Conservation (phyloP, 768 basidiomycete species). For the Boletus tomentosulus region DNA sequence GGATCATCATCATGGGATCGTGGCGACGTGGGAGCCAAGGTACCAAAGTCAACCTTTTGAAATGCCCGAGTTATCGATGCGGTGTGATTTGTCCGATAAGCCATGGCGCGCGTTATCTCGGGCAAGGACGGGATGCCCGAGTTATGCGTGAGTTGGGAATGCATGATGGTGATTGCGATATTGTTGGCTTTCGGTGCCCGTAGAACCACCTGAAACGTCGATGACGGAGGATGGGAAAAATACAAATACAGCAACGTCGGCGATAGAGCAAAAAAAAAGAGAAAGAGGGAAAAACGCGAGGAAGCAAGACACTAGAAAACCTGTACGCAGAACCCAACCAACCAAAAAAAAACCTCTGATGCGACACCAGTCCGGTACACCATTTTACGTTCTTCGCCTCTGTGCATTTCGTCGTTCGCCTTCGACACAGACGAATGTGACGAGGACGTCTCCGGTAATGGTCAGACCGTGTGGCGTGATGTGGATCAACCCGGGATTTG, state of each 20-base stretch:
- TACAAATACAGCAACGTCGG: not conserved
- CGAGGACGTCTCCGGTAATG: conserved; percentile 30
- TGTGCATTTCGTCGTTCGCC: conserved; percentile 30
- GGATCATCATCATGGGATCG: not conserved
- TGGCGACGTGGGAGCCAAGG: not conserved
- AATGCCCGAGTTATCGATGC: not conserved
- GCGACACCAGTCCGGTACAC: not conserved
- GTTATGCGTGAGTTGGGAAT: not conserved
- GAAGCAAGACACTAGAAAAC: not conserved
- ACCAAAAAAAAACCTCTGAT: not conserved
- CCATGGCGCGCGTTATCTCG: not conserved
- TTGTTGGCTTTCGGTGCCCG: not conserved
- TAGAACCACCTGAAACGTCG: not conserved
- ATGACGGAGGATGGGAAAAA: not conserved
- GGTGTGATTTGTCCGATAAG: not conserved
- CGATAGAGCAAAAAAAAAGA: not conserved
- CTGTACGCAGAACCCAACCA: not conserved
- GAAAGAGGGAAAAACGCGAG: not conserved
- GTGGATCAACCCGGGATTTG: conserved; percentile 30
- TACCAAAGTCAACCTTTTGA: not conserved
- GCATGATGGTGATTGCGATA: not conserved
- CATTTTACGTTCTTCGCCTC: conserved; percentile 14
- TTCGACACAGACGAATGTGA: conserved; percentile 32
- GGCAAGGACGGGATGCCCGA: not conserved
- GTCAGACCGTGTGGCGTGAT: conserved; percentile 32